Conservation (phyloP, 371 early-diverging fungal genomes). For the Dinochytrium kinnereticum region DNA sequence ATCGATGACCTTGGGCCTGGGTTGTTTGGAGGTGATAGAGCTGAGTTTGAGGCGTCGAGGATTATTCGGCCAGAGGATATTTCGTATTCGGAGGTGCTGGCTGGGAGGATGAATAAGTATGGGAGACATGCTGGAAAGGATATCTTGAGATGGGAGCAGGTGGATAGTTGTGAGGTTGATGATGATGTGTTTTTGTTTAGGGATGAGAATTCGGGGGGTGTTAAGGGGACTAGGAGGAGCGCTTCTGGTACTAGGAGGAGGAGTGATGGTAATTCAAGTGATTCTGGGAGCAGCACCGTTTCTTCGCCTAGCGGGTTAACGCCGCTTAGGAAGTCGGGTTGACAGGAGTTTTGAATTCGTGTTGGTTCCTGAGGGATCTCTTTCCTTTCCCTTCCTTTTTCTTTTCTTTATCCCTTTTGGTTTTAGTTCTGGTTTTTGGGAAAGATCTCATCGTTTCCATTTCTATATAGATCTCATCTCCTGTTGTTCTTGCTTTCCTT, state of each 20-base stretch:
- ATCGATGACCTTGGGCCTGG: constrained; percentile 89
- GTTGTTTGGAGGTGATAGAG: constrained; percentile 70
- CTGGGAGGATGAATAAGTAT: constrained; percentile 25
- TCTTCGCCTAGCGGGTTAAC: constrained; percentile 6
- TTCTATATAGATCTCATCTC: neutral
- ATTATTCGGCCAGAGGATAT: constrained; percentile 39
- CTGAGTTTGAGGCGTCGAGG: constrained; percentile 42
- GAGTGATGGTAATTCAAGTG: constrained; percentile 17
- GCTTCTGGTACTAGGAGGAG: neutral
- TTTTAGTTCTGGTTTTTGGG: neutral
- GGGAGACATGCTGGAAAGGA: constrained; percentile 18
- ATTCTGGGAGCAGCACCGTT: constrained; percentile 1
- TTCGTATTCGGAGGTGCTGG: constrained; percentile 21
- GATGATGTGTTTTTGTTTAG: constrained; percentile 36
- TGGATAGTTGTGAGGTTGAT: constrained; percentile 21
- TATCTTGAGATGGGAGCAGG: constrained; percentile 34
- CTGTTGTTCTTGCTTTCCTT: constrained; percentile 3
- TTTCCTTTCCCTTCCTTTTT: neutral
- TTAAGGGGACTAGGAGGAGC: neutral
- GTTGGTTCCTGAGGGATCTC: too few species aligned
- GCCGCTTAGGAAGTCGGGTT: neutral
- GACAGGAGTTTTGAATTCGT: too few species aligned
- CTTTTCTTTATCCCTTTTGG: neutral
- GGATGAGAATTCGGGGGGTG: constrained; percentile 13
- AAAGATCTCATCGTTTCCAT: neutral